phyloP scores from a whole-genome alignment of 1,284 basidiomycete genomes.

The Malassezia dermatis region DNA sequence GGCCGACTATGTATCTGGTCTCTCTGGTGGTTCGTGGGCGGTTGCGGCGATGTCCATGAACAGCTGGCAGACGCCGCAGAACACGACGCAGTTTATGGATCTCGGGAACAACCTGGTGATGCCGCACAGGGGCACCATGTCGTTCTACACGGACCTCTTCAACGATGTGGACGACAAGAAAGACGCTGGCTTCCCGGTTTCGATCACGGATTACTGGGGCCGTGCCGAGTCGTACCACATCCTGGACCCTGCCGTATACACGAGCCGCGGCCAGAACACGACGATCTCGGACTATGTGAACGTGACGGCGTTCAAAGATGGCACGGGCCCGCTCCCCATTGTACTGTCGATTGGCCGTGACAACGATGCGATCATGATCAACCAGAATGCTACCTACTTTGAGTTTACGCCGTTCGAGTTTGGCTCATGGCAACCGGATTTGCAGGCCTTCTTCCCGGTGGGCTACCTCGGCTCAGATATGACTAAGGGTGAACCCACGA shows the following conservation, averaged over 20 bases:
- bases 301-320: slow-evolving; percentile 26
- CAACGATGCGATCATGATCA: slow-evolving; percentile 48
- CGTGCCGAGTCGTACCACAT: slow-evolving; percentile 37
- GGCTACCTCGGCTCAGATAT: slow-evolving; percentile 36
- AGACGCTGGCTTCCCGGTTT: slow-evolving; percentile 23
- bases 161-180: slow-evolving; percentile 32
- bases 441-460: slow-evolving; percentile 39
- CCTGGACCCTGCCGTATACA: slow-evolving; percentile 28
- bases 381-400: slow-evolving; percentile 49
- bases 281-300: slow-evolving; percentile 36
- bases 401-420: slow-evolving; percentile 52
- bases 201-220: slow-evolving; percentile 43
- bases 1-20: slow-evolving; percentile 39
- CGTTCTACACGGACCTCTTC: slow-evolving; percentile 49
- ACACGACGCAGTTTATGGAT: slow-evolving; percentile 47
- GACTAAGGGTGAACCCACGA: slow-evolving; percentile 23
- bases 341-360: slow-evolving; percentile 53
- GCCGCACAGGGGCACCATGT: slow-evolving; percentile 48
- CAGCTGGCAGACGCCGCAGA: slow-evolving; percentile 37
- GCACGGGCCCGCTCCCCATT: slow-evolving; percentile 47
- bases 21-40: slow-evolving; percentile 44
- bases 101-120: slow-evolving; percentile 50
- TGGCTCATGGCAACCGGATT: slow-evolving; percentile 50
- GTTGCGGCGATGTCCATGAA: slow-evolving; percentile 33
- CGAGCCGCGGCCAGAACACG: slow-evolving; percentile 30